These are phyloP conservation scores for Ceratobasidium sp. DNA, from an alignment of 1,284 basidiomycete species.

Conservation along the genomic window DNA sequence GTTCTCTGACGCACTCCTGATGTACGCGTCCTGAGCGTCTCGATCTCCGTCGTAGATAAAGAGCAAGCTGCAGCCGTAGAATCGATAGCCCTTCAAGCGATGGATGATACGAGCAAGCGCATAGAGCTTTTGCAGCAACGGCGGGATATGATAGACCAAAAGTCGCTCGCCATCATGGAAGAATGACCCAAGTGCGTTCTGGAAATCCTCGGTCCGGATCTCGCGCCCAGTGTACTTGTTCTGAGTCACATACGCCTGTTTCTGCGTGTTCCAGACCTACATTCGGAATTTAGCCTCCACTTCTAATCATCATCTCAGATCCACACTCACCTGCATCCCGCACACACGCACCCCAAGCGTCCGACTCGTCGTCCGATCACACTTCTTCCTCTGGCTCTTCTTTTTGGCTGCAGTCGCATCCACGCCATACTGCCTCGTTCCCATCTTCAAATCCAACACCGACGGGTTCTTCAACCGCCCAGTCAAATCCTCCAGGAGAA, in stretches of 20 bases:
- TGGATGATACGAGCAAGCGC: conserved; percentile 92
- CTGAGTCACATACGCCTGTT: conserved; percentile 87
- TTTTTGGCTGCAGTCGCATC: conserved; percentile 94
- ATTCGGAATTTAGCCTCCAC: neutral
- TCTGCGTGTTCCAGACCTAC: conserved; percentile 89
- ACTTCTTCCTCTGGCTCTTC: conserved; percentile 98
- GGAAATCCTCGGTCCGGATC: conserved; percentile 86
- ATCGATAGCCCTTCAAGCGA: conserved; percentile 90
- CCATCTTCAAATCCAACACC: conserved; percentile 99
- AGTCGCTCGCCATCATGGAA: conserved; percentile 85
- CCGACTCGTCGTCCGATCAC: conserved; percentile 93
- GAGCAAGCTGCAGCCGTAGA: conserved; percentile 97
- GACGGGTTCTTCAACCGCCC: conserved; percentile 94
- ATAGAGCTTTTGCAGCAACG: conserved; percentile 91
- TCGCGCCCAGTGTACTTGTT: conserved; percentile 98
- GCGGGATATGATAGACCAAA: conserved; percentile 91
- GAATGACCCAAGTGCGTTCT: conserved; percentile 83
- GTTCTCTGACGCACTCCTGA: conserved; percentile 68
- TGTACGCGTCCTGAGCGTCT: conserved; percentile 82
- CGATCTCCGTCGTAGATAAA: conserved; percentile 98
- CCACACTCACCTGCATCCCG: conserved; percentile 91
- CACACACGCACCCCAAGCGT: conserved; percentile 93
- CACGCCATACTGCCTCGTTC: conserved; percentile 97
- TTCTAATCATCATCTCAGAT: conserved; percentile 8
- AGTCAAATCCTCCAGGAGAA: conserved; percentile 98